phyloP scores from a whole-genome alignment of 176 grass and related monocot species.

The Paspalum vaginatum region DNA sequence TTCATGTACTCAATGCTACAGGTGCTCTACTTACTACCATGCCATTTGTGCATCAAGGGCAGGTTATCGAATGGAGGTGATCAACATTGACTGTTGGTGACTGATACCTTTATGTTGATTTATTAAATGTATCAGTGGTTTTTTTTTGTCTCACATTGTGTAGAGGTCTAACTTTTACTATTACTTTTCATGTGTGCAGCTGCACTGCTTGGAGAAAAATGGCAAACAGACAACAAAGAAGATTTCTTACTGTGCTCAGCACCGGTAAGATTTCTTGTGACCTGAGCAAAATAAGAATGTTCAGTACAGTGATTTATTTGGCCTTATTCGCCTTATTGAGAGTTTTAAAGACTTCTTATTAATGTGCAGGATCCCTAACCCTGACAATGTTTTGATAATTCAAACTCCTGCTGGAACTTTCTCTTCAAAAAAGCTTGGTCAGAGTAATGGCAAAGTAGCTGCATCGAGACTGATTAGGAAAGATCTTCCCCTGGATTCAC shows the following conservation, averaged over 20 bases:
- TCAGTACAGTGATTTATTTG: slow-evolving; percentile 24
- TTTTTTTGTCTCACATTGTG: slow-evolving; percentile 10
- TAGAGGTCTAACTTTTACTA: slow-evolving; percentile 25
- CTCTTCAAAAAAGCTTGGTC: slow-evolving; percentile 89
- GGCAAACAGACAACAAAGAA: slow-evolving; percentile 85
- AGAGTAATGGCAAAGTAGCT: slow-evolving; percentile 59
- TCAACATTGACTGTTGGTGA: slow-evolving; percentile 30
- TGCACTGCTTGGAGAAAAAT: slow-evolving; percentile 86
- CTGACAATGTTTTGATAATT: slow-evolving; percentile 96
- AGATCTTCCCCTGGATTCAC: slow-evolving; percentile 58
- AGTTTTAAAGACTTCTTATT: slow-evolving; percentile 36
- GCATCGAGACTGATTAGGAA: slow-evolving; percentile 91
- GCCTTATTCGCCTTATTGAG: neutral
- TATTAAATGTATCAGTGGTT: slow-evolving; percentile 8
- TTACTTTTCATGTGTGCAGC: slow-evolving; percentile 55
- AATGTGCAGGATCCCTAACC: slow-evolving; percentile 76
- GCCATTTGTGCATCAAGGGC: slow-evolving; percentile 98
- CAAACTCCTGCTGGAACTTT: slow-evolving; percentile 89
- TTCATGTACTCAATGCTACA: slow-evolving; percentile 95
- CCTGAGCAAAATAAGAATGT: neutral
- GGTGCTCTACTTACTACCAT: slow-evolving; percentile 96
- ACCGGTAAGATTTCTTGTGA: slow-evolving; percentile 62
- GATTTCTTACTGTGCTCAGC: slow-evolving; percentile 90
- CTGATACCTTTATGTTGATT: slow-evolving; percentile 15
- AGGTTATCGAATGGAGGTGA: slow-evolving; percentile 97